Evolutionary conservation across 2,329 filamentous ascomycete species (phyloP).

Genomic region (Cordyceps fumosorosea): DNA sequence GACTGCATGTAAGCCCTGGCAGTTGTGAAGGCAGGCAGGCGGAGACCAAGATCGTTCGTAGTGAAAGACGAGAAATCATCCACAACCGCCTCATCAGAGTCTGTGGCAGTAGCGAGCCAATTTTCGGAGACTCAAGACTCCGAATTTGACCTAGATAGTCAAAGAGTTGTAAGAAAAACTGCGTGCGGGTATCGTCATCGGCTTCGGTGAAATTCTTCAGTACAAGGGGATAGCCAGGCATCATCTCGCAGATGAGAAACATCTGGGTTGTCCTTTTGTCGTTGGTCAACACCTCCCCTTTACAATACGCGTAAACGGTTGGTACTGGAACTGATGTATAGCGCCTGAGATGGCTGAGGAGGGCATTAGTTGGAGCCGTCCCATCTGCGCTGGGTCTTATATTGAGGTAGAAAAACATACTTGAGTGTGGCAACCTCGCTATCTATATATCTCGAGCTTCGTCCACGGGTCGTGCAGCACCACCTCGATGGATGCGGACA

Average conservation of each 20-base stretch:
- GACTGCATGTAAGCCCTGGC: conserved; percentile 15
- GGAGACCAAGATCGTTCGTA: conserved; percentile 18
- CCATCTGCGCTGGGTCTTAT: too few relatives aligned
- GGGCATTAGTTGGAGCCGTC: background rate
- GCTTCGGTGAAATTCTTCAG: background rate
- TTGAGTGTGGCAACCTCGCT: conserved; percentile 22
- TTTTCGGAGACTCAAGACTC: conserved; percentile 18
- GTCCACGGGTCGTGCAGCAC: conserved; percentile 16
- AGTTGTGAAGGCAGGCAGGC: conserved; percentile 10
- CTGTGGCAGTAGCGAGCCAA: conserved; percentile 22
- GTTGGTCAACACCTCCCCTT: conserved; percentile 10
- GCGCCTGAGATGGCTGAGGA: conserved; percentile 17
- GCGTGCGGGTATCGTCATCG: background rate
- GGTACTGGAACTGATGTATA: conserved; percentile 21
- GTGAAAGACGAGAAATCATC: conserved; percentile 14
- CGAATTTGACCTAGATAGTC: conserved; percentile 21
- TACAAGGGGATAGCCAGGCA: conserved; percentile 17
- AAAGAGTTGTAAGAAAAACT: conserved; percentile 20
- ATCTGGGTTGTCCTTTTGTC: conserved; percentile 7
- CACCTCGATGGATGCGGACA: conserved; percentile 18
- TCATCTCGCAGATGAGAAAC: conserved; percentile 20
- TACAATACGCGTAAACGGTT: conserved; percentile 18
- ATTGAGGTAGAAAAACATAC: conserved; percentile 8
- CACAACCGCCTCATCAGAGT: background rate
- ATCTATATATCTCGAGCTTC: conserved; percentile 20